Base-by-base conservation (phyloP, 2,329 filamentous ascomycete genomes). In the Knufia petricola region DNA sequence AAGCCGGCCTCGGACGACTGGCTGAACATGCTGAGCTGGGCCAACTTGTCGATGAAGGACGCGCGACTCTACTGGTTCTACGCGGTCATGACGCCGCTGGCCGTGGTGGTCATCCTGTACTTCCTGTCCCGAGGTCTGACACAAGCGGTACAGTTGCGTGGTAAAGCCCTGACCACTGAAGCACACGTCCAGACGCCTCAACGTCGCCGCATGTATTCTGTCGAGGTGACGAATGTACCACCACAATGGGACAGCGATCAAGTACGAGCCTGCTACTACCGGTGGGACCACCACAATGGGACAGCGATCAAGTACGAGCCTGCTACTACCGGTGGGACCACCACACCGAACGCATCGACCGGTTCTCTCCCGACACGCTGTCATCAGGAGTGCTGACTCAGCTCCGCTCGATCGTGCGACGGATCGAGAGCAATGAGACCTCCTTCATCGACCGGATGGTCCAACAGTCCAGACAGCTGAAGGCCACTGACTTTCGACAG, bases 11-110 rank as follows among this genome's bases (percentile, higher is more conserved):
- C 15, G 7, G n/a, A 13, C 4, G 38, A 41, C 38, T 41, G 15
- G 17, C 32, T 48, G 34, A 40, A 38, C 19, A 23, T 13, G 23
- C 32, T 48, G 17, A 48, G 46, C 32, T 48, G 46, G 46, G 26
- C 46, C 32, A 40, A 26, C 32, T 28, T 48, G 12, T 24, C 32
- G 17, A 13, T 32, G 17, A 13, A 28, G 15, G 19, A 38, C 12
- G 46, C 26, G 10, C 21, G 28, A 26, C 3, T 41, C 17, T 48
- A 48, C 21, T 48, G 46, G 46, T 20, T 48, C 24, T 48, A 48
- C 21, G 28, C 34, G 12, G 13, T 41, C 17, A n/a, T 30, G 15
- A 34, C 41, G 34, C 46, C 46, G 8, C 30, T 15, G 8, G 26
- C 30, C 17, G 46, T 38, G 26, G 26, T 17, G 12, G 17, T 28